Evolutionary conservation across 2,329 filamentous ascomycete species (phyloP).

Genomic region (Esteya vermicola): DNA sequence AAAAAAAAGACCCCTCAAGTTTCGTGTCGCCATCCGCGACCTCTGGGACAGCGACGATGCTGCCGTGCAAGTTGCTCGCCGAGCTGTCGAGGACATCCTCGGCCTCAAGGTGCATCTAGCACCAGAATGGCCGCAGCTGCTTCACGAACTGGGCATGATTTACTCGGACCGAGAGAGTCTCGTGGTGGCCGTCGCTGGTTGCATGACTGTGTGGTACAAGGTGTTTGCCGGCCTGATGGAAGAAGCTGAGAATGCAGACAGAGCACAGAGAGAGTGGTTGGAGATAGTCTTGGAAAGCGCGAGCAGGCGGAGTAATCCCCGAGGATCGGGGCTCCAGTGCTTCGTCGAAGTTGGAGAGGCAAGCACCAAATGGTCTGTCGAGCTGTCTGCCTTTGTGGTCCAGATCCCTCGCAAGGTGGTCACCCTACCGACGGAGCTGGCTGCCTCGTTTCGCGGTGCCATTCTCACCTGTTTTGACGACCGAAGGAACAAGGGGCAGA

Average conservation of each 20-base stretch:
- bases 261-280: constrained; percentile 24
- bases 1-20: constrained; percentile 27
- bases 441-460: constrained; percentile 19
- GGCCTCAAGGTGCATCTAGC: constrained; percentile 24
- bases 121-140: constrained; percentile 28
- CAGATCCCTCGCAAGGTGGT: constrained; percentile 20
- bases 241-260: constrained; percentile 14
- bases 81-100: constrained; percentile 18
- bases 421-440: constrained; percentile 18
- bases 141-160: constrained; percentile 20
- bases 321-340: constrained; percentile 18
- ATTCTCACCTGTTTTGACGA: constrained; percentile 22
- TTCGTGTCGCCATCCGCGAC: constrained; percentile 27
- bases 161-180: constrained; percentile 27
- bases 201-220: constrained; percentile 24
- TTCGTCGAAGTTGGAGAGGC: constrained; percentile 18
- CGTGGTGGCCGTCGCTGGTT: constrained; percentile 20
- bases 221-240: constrained; percentile 22
- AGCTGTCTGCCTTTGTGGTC: constrained; percentile 23
- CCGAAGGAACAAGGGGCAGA: background rate
- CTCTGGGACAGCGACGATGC: constrained; percentile 22
- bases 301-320: too few relatives aligned
- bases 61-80: constrained; percentile 19
- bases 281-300: constrained; percentile 25
- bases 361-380: constrained; percentile 22